Evolutionary conservation across 768 basidiomycete genomes (phyloP), one percentile per base, ranked within the genome.

Genomic region (Psilocybe azurescens): DNA sequence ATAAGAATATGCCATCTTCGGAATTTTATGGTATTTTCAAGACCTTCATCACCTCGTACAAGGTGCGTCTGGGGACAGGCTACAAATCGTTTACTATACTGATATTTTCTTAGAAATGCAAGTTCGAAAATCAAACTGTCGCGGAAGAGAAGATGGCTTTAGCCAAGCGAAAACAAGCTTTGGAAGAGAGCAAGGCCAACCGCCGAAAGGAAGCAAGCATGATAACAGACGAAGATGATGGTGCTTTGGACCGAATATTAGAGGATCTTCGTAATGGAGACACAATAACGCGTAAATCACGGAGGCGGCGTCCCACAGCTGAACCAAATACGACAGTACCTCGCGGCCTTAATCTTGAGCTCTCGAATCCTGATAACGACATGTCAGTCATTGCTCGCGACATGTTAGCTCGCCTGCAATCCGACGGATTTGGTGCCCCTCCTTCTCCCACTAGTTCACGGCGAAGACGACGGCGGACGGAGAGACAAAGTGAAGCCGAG

Each of bases 1-100:
- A 93, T 67, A 92, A 90, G 74, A 90, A 81, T 64, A 88, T 90
- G 86, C 78, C 89, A 52, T 94, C 95, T 0, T 83, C 90, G 3
- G 97, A 98, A 70, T 99, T 99, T 79, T 99, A 94, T 77, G 94
- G 89, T 11, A 89, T 97, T 68, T 98, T 99, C 86, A 95, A 97
- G 78, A 97, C 94, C 1, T 99, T 99, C 69, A 86, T 96, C 29
- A 96, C 90, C 0, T 97, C 95, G 2, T 99, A 96, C 76, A 89
- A 82, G 83, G 93, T 93, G 65, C 60, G 81, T 72, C 32, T 41
- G 3, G 57, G 41, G 16, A 36, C 28, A 9, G 56, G 9, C 33
- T 24, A 29, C 20, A 56, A 32, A 51, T 58, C 18, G 28, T n/a
- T 10, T 11, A 41, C 6, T 46, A 13, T 58, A 13, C 38, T 48